phyloP scores from a whole-genome alignment of 192 early-diverging fungal species.

The Backusella liffmaniae region DNA sequence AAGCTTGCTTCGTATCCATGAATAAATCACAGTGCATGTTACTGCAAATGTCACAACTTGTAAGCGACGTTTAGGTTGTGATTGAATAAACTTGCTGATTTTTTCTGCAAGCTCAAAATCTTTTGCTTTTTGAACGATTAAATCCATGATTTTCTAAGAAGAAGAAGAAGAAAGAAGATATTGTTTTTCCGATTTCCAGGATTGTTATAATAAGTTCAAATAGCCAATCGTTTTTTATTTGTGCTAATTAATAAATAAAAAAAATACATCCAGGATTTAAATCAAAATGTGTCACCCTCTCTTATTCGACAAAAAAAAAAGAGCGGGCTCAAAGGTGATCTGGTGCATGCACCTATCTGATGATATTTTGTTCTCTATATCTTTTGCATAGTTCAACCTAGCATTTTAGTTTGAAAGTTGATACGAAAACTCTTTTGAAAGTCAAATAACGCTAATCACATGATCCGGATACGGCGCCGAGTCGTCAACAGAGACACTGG shows the following conservation, averaged over 20 bases:
- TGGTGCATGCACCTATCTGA: neutral
- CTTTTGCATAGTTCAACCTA: no score
- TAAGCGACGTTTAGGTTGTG: neutral
- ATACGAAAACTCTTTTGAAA: neutral
- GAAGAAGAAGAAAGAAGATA: neutral
- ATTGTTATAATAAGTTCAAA: neutral
- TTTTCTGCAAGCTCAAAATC: neutral
- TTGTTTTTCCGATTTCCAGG: neutral
- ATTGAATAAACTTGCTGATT: neutral
- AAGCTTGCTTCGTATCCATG: neutral
- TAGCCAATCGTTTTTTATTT: neutral
- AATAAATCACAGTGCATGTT: neutral
- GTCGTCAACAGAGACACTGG: no score
- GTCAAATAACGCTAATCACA: neutral
- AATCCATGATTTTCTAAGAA: neutral
- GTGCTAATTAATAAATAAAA: neutral
- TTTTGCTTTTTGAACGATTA: neutral
- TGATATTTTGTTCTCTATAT: no score
- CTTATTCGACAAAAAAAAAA: neutral
- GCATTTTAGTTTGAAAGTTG: no score
- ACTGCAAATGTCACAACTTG: neutral
- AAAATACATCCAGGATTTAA: neutral
- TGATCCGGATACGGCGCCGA: neutral
- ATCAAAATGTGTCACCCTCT: neutral
- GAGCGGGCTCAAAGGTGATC: neutral